Conservation (phyloP, 345 rosid species). For the Excoecaria agallocha region DNA sequence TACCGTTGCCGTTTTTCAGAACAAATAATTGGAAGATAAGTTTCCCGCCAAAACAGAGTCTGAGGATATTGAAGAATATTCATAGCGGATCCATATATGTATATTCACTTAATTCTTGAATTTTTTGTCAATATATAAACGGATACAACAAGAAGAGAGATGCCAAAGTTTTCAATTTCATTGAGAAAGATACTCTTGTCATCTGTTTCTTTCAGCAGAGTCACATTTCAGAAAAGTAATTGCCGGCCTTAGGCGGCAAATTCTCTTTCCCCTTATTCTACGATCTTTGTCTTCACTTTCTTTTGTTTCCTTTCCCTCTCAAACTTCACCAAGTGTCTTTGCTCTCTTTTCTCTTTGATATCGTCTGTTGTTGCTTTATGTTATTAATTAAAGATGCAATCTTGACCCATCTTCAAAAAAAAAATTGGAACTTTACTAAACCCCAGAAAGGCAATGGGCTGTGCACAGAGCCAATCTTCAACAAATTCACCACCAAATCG, state of each 20-base stretch:
- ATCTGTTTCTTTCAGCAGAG: neutral
- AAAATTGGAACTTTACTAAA: conserved; percentile 2
- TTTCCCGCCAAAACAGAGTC: neutral
- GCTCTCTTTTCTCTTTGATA: conserved; percentile 6
- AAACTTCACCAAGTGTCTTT: conserved; percentile 29
- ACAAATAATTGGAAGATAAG: neutral
- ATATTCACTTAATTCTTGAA: neutral
- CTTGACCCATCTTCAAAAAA: neutral
- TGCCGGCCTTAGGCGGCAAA: conserved; percentile 54
- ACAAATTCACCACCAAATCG: conserved; percentile 36
- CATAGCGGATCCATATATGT: neutral
- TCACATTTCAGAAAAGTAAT: conserved; percentile 5
- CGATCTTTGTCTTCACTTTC: conserved; percentile 4
- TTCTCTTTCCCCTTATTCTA: conserved; percentile 13
- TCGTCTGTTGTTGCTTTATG: conserved; percentile 8
- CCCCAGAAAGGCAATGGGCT: conserved; percentile 42
- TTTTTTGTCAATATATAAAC: neutral
- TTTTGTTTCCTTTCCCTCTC: conserved; percentile 9
- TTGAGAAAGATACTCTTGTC: neutral
- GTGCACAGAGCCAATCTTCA: conserved; percentile 45
- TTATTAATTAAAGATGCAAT: neutral
- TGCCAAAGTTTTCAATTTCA: neutral
- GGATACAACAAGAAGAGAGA: conserved; percentile 4
- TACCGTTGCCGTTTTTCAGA: neutral
- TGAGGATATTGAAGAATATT: neutral